phyloP scores from a whole-genome alignment of 2,329 filamentous ascomycete genomes.

The Grosmannia serpens region DNA sequence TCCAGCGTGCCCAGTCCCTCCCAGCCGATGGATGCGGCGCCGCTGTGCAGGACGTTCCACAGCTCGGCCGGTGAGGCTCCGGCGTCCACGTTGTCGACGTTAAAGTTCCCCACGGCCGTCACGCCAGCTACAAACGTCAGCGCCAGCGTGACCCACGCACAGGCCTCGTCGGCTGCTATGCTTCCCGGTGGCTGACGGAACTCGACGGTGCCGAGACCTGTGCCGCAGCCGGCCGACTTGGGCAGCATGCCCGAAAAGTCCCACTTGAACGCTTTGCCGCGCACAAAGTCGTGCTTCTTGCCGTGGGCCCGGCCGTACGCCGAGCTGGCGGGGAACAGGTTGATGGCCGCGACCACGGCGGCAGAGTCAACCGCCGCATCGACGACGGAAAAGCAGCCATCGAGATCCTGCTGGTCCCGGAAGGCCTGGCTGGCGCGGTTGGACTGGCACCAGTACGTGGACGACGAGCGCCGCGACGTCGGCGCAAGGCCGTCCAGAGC shows the following conservation, averaged over 20 bases:
- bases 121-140: conserved; percentile 23
- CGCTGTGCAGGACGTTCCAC: conserved; percentile 15
- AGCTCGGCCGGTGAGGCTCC: conserved; percentile 16
- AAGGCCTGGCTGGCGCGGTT: conserved; percentile 20
- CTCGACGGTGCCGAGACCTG: conserved; percentile 22
- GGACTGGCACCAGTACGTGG: conserved; percentile 24
- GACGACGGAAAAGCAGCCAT: conserved; percentile 15
- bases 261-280: conserved; percentile 30
- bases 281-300: conserved; percentile 22
- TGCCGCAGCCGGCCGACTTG: background rate
- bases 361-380: conserved; percentile 13
- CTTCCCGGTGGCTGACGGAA: conserved; percentile 26
- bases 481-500: conserved; percentile 23
- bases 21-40: conserved; percentile 17
- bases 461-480: conserved; percentile 12
- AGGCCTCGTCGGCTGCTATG: conserved; percentile 17
- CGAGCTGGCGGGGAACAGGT: conserved; percentile 19
- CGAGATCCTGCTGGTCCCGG: conserved; percentile 5
- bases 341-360: conserved; percentile 18
- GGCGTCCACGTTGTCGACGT: background rate
- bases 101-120: conserved; percentile 8
- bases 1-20: conserved; percentile 17
- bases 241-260: conserved; percentile 21
- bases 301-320: conserved; percentile 20
- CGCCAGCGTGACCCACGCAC: conserved; percentile 21